A percentile compares a stretch with the other conserved stretches of the same genome.
Conservation (phyloP, 108 stramenopile species). For the Conticribra weissflogii region DNA sequence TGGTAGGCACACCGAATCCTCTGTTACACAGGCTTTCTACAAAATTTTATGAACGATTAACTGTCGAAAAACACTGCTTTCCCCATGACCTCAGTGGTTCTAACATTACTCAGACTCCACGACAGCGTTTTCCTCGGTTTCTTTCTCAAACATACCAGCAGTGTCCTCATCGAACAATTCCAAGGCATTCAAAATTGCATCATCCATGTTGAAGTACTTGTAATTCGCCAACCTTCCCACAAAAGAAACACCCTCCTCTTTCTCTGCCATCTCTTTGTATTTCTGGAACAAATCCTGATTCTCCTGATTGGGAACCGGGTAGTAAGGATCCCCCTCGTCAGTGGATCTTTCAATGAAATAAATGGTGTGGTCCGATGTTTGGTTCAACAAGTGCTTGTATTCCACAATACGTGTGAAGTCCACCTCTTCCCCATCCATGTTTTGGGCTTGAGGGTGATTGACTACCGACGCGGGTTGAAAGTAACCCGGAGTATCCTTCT, state of each 20-base stretch:
- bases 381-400: conserved; percentile 82
- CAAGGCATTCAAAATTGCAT: conserved; percentile 83
- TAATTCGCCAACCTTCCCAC: conserved; percentile 88
- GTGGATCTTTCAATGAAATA: conserved; percentile 61
- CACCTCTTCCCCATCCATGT: conserved; percentile 33
- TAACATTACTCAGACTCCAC: no score
- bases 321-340: conserved; percentile 79
- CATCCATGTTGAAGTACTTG: conserved; percentile 93
- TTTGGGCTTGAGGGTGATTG: conserved; percentile 59
- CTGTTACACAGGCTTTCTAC: no score
- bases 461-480: conserved; percentile 68
- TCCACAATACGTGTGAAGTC: conserved; percentile 67
- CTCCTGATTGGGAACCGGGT: conserved; percentile 78
- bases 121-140: no score
- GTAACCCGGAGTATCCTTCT: conserved; percentile 42
- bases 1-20: no score
- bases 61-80: no score
- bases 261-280: conserved; percentile 73
- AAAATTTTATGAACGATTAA: no score
- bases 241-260: conserved; percentile 73
- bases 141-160: no score
- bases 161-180: conserved; percentile 71
- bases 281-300: conserved; percentile 69
- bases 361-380: conserved; percentile 65
- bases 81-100: no score